Base-by-base conservation (phyloP, 1,284 basidiomycete species). In the Albatrellus sp. region DNA sequence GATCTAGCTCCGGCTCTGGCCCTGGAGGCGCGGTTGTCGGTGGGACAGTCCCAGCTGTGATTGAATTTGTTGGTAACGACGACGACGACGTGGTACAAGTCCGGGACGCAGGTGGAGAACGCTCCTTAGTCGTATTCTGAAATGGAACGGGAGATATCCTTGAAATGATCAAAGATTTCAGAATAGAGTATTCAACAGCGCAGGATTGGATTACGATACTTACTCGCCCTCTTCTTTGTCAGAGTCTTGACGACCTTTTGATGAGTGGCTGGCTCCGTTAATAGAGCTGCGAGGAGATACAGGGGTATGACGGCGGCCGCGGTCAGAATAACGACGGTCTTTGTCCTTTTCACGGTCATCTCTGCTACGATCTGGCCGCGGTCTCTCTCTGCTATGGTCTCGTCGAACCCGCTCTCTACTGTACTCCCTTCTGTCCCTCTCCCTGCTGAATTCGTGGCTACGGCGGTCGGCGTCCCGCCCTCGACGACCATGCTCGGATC, bases 211-310 rank as follows among this genome's bases (percentile, higher is more conserved):
- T 12, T 8, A 58, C 54, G 56, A 67, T 55, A 84, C 80, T 80
- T 60, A 85, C 80, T 85, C 82, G 67, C 81, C 81, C 73, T 84
- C 82, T 64, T 83, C 79, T 58, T 62, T 77, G 54, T 83, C 80
- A 1, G 76, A 75, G 39, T 75, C 72, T 12, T 60, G 51, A 24
- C 24, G 24, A 1, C 38, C 53, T 40, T 48, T 59, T 5, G 57
- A 51, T 1, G 52, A 46, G 29, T 53, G 54, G 24, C 24, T 24
- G 24, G 24, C 7, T n/a, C 56, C 54, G n/a, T 54, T 48, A 14
- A 43, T 29, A 28, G 43, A 41, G 43, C 44, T 20, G 34, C 46
- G 16, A 29, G 44, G 30, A 47, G 52, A 45, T 45, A 50, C 24
- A 45, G 53, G 33, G 38, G 53, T 54, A 36, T 50, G 55, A 20